phyloP scores from a whole-genome alignment of 2,329 filamentous ascomycete genomes.

The Aspergillus luchuensis region DNA sequence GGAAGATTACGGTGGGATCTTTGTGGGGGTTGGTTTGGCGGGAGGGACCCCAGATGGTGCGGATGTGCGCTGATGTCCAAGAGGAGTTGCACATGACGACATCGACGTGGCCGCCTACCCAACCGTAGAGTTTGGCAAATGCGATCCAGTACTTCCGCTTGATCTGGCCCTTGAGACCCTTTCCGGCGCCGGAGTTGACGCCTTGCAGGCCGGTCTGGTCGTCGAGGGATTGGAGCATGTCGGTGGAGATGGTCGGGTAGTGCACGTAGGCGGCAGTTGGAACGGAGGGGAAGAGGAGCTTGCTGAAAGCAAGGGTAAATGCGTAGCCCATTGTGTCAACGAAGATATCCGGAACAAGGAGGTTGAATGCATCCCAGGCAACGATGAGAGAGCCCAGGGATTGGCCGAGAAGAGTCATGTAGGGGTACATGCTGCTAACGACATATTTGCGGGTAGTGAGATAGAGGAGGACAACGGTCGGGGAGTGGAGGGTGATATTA shows the following conservation, averaged over 20 bases:
- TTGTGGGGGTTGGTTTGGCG: conserved; percentile 46
- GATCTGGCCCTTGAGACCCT: conserved; percentile 66
- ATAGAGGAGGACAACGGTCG: conserved; percentile 85
- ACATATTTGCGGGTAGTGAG: conserved; percentile 85
- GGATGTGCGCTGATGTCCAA: conserved; percentile 87
- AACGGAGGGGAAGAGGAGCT: conserved; percentile 75
- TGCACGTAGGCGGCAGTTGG: conserved; percentile 94
- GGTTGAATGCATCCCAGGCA: conserved; percentile 88
- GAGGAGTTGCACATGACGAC: conserved; percentile 97
- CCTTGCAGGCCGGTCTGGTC: conserved; percentile 66
- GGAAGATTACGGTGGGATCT: conserved; percentile 72
- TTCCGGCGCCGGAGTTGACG: conserved; percentile 80
- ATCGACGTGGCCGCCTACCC: conserved; percentile 80
- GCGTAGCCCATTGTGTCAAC: conserved; percentile 98
- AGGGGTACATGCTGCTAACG: conserved; percentile 82
- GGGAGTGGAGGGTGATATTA: conserved; percentile 84
- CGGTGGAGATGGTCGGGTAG: conserved; percentile 96
- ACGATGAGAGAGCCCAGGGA: conserved; percentile 84
- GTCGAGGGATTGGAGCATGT: conserved; percentile 87
- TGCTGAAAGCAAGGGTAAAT: conserved; percentile 80
- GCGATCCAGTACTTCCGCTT: conserved; percentile 85
- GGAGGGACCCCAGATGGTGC: conserved; percentile 70
- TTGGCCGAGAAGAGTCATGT: conserved; percentile 91
- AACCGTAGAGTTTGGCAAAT: conserved; percentile 81
- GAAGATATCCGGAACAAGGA: conserved; percentile 90